A percentile compares a stretch with the other conserved stretches of the same genome.
Evolutionary conservation across 2,329 filamentous ascomycete species (phyloP).

Genomic region (Didymella pinodella): DNA sequence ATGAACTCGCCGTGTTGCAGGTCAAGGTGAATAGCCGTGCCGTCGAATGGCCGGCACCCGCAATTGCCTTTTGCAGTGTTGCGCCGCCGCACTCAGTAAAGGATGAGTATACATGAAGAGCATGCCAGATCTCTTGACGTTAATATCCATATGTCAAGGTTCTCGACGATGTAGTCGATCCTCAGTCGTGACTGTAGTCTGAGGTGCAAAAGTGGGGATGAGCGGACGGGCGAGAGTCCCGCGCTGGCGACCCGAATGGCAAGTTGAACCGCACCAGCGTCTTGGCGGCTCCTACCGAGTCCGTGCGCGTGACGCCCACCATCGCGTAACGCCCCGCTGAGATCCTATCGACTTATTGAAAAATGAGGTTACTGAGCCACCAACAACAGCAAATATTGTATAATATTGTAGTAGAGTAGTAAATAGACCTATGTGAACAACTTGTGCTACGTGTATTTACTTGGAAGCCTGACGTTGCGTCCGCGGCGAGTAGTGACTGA

Average conservation of each 20-base stretch:
- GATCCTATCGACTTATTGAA: no score
- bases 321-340: no score
- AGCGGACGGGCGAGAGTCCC: background rate
- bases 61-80: background rate
- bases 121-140: background rate
- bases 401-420: no score
- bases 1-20: background rate
- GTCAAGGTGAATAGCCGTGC: background rate
- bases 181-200: background rate
- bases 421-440: no score
- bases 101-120: background rate
- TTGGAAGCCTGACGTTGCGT: no score
- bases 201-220: background rate
- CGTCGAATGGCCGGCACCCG: background rate
- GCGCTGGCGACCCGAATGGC: background rate
- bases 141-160: background rate
- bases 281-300: background rate
- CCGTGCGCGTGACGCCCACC: no score
- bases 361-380: no score
- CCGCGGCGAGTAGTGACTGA: no score
- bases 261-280: background rate
- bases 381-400: no score
- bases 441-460: no score
- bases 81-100: background rate
- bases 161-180: no score